Evolutionary conservation across 495 filamentous ascomycete genomes (phyloP), one percentile per base, ranked within the genome.

Genomic region (Hypoxylon cercidicola): DNA sequence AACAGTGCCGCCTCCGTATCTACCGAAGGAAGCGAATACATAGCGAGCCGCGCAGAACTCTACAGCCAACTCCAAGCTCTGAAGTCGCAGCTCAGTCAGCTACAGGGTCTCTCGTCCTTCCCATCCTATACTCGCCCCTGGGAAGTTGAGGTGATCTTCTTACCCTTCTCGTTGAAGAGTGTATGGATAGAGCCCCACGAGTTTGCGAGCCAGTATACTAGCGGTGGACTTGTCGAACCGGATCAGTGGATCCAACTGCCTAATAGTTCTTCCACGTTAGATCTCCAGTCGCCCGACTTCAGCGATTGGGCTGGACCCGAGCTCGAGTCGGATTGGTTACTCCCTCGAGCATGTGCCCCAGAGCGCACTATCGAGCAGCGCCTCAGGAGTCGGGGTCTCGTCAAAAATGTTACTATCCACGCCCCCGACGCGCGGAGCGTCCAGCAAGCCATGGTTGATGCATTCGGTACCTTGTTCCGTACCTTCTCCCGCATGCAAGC

Each of bases 141-240:
- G 87, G 81, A 88, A 63, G 70, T 91, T 20, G 88, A 91, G 66
- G 86, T 91, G 16, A 79, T 90, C 15, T 83, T 90, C 49, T 66
- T 90, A n/a, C 88, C 88, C 30, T 91, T 87, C 74, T 85, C 84
- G 1, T 74, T 91, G 41, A 84, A 81, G 66, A 84, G 85, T 6
- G 73, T 90, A 30, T 91, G 88, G 88, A 81, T 82, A 63, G 72
- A 77, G 37, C 64, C 79, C 11, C 71, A 78, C 50, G 80, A 84
- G 10, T 80, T 82, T 21, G 71, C 76, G 6, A 77, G 69, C 51
- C 81, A 79, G 65, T 73, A 72, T 30, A 76, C 81, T 8, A 70
- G 69, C 10, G 67, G 76, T 32, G 72, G 72, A 40, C 71, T 60
- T 12, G 74, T 75, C 4, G 77, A 81, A 60, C 75, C 68, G 16